Evolutionary conservation across 345 rosid genomes (phyloP).

Genomic region (Ceriops decandra): DNA sequence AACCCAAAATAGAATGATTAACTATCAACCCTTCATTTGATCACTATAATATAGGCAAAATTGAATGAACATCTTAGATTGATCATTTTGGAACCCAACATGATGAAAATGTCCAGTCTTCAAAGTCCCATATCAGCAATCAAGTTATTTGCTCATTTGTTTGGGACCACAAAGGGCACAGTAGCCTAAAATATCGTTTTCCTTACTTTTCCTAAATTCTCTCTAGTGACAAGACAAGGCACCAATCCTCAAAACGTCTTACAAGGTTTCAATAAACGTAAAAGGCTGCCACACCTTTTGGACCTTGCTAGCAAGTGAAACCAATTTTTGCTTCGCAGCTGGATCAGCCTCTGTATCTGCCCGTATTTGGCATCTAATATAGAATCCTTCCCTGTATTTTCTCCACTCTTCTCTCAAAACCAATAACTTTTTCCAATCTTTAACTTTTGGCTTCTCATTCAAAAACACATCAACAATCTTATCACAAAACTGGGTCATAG

Average conservation of each 20-base stretch:
- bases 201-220: not conserved
- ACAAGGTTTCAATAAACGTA: not conserved
- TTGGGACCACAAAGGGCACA: not conserved
- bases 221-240: not conserved
- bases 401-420: slow-evolving; percentile 83
- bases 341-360: slow-evolving; percentile 59
- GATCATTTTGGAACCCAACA: too few species aligned
- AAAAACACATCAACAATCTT: slow-evolving; percentile 70
- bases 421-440: slow-evolving; percentile 75
- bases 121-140: too few species aligned
- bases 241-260: not conserved
- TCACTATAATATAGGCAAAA: not conserved
- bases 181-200: not conserved
- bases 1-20: slow-evolving; percentile 22
- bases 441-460: slow-evolving; percentile 71
- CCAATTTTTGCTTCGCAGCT: slow-evolving; percentile 44
- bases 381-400: slow-evolving; percentile 68
- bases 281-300: slow-evolving; percentile 48
- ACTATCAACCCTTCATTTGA: not conserved
- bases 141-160: not conserved
- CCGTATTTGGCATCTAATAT: slow-evolving; percentile 51
- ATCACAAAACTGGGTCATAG: slow-evolving; percentile 70
- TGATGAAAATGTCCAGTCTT: too few species aligned
- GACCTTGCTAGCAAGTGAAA: slow-evolving; percentile 60
- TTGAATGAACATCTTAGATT: too few species aligned